Evolutionary conservation across 352 stramenopile genomes (phyloP).

Genomic region (Phytophthora quininea): DNA sequence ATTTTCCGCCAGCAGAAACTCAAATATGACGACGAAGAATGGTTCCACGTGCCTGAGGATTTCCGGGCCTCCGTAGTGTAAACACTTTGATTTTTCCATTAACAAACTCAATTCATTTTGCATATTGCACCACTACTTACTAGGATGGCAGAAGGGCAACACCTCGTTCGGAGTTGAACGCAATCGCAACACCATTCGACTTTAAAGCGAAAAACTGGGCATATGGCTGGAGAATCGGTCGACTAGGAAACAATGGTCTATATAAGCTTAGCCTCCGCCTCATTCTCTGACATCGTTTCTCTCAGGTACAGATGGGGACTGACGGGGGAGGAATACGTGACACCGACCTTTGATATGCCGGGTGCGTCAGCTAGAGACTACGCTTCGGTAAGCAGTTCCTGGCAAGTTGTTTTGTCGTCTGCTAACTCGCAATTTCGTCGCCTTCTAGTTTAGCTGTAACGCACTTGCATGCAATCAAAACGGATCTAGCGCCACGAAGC

Average conservation of each 20-base stretch:
- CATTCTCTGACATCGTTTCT: no score
- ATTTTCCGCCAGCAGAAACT: slow-evolving; percentile 52
- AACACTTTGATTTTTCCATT: not conserved
- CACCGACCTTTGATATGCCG: not conserved
- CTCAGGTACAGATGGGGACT: slow-evolving; percentile 10
- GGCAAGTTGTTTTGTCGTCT: not conserved
- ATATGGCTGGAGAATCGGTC: no score
- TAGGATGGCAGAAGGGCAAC: no score
- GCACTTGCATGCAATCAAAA: not conserved
- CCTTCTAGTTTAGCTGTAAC: not conserved
- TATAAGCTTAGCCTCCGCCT: no score
- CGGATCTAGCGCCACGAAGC: not conserved
- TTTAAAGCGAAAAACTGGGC: no score
- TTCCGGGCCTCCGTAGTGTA: slow-evolving; percentile 2
- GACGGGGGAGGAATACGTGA: not conserved
- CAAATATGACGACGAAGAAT: slow-evolving; percentile 68
- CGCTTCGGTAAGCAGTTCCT: not conserved
- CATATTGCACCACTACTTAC: no score
- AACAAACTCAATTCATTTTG: no score
- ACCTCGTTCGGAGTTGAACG: no score
- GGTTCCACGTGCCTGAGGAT: slow-evolving; percentile 53
- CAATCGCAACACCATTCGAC: no score
- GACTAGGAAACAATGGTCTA: no score
- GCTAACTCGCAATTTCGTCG: not conserved
- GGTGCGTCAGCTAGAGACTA: not conserved